Evolutionary conservation across 2,329 filamentous ascomycete species (phyloP).

Genomic region (Aureobasidium sp.): DNA sequence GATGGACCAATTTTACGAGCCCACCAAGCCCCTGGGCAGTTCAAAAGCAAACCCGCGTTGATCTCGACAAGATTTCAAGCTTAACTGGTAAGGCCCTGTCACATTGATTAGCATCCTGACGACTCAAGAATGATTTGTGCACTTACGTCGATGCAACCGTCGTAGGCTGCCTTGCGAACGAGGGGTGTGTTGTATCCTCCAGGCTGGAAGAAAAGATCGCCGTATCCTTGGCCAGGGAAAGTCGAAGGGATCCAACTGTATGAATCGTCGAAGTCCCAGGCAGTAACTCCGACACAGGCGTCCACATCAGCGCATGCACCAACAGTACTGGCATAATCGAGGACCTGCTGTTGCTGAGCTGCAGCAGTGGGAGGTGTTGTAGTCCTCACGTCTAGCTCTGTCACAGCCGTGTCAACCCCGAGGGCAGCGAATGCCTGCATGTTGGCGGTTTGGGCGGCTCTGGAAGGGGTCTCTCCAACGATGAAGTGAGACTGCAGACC

Average conservation of each 20-base stretch:
- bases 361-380: constrained; percentile 36
- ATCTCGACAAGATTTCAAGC: not conserved
- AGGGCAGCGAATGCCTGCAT: constrained; percentile 45
- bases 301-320: constrained; percentile 29
- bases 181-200: constrained; percentile 15
- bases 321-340: constrained; percentile 35
- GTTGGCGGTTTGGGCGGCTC: constrained; percentile 36
- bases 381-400: constrained; percentile 53
- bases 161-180: constrained; percentile 14
- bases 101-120: not conserved
- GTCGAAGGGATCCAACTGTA: constrained; percentile 32
- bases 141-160: constrained; percentile 8
- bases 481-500: constrained; percentile 56
- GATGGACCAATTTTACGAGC: not conserved
- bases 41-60: no score
- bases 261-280: constrained; percentile 35
- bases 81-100: constrained; percentile 2
- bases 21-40: not conserved
- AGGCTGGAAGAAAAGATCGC: constrained; percentile 21
- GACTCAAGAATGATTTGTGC: no score
- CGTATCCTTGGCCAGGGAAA: constrained; percentile 30
- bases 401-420: constrained; percentile 51
- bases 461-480: constrained; percentile 43
- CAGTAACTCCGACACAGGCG: constrained; percentile 31
- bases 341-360: constrained; percentile 38